phyloP scores from a whole-genome alignment of 345 rosid genomes.

The Mallotus nudiflorus region DNA sequence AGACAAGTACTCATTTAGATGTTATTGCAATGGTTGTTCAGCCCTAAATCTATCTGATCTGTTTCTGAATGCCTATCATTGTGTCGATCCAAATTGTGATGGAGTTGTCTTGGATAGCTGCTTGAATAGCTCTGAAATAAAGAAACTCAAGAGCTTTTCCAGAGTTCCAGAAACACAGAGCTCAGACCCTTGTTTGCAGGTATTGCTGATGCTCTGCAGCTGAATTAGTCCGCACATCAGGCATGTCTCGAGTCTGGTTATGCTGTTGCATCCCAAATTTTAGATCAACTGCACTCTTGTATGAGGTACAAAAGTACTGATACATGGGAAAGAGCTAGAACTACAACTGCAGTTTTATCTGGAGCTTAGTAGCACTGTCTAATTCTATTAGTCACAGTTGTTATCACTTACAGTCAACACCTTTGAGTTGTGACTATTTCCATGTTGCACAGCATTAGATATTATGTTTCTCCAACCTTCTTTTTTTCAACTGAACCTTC shows the following conservation, averaged over 20 bases:
- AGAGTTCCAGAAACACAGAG: conserved; percentile 21
- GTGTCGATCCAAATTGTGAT: conserved; percentile 51
- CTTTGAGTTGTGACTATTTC: neutral
- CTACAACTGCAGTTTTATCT: neutral
- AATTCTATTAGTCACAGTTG: neutral
- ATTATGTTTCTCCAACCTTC: no score
- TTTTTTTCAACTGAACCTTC: no score
- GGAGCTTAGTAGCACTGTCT: neutral
- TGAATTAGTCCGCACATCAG: conserved; percentile 10
- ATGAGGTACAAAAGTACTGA: neutral
- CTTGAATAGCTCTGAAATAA: conserved; percentile 33
- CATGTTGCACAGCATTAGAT: neutral
- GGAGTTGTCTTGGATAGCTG: conserved; percentile 63
- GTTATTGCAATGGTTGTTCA: conserved; percentile 72
- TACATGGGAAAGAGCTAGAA: neutral
- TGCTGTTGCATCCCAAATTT: conserved; percentile 12
- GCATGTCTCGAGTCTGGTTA: neutral
- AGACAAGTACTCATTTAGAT: conserved; percentile 69
- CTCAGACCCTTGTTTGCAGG: conserved; percentile 42
- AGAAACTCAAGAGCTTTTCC: conserved; percentile 35
- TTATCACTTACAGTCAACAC: neutral
- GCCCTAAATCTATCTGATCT: conserved; percentile 62
- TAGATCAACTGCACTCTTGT: neutral
- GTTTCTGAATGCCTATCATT: conserved; percentile 60
- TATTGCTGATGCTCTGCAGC: conserved; percentile 25